Conservation (phyloP, 345 rosid species). For the Arabidopsis arenosa region DNA sequence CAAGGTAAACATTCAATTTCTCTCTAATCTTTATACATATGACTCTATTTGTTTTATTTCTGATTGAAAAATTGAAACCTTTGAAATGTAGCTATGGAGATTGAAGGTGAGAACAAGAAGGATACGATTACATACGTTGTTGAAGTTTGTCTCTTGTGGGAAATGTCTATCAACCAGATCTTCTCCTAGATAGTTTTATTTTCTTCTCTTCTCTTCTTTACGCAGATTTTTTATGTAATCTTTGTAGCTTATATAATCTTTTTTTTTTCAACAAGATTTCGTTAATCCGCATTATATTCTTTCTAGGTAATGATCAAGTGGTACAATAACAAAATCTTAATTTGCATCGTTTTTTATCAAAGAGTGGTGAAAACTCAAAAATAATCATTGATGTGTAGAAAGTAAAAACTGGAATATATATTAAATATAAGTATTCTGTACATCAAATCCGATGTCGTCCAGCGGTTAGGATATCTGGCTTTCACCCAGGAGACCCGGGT, state of each 20-base stretch:
- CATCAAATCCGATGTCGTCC: conserved; percentile 79
- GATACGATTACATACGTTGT: conserved; percentile 56
- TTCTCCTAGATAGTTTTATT: conserved; percentile 53
- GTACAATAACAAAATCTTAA: too few species aligned
- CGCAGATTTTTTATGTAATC: not conserved
- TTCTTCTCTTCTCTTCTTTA: not conserved
- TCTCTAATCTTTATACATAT: too few species aligned
- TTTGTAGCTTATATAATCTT: not conserved
- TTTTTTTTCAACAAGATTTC: too few species aligned
- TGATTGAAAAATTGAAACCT: conserved; percentile 4
- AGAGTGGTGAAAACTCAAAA: too few species aligned
- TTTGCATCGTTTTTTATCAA: too few species aligned
- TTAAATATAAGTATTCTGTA: accelerated
- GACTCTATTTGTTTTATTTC: not conserved
- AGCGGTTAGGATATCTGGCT: conserved; percentile 97
- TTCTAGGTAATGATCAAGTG: too few species aligned
- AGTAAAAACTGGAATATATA: too few species aligned
- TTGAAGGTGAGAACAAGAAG: conserved; percentile 62
- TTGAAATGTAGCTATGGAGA: conserved; percentile 60
- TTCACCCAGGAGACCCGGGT: conserved; percentile 98
- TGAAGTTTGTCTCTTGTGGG: conserved; percentile 79
- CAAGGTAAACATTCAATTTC: conserved; percentile 57
- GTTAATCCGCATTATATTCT: too few species aligned
- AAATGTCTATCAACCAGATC: conserved; percentile 68
- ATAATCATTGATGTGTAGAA: too few species aligned